Conservation (phyloP, 163 green algal genomes). For the Trebouxiophyceae sp. region DNA sequence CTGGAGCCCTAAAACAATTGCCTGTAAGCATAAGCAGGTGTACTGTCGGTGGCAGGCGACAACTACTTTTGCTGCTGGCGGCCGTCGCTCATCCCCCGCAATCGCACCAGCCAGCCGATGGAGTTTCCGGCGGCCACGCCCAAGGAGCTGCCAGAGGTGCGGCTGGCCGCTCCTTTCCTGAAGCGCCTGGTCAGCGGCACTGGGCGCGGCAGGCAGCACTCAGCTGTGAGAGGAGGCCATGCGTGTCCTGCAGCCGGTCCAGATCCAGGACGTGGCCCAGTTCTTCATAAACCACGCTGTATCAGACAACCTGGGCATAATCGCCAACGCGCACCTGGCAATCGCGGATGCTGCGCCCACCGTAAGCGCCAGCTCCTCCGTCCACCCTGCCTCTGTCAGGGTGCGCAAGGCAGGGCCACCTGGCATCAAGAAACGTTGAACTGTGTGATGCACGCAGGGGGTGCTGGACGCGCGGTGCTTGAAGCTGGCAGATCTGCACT, state of each 20-base stretch:
- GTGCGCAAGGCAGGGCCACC: no score
- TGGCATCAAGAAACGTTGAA: no score
- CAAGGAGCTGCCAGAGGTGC: neutral
- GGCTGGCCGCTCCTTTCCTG: conserved; percentile 2
- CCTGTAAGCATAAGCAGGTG: no score
- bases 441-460: no score
- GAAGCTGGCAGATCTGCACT: conserved; percentile 6
- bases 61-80: conserved; percentile 29
- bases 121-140: conserved; percentile 9
- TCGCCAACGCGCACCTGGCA: conserved; percentile 19
- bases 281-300: neutral
- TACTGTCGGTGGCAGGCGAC: no score
- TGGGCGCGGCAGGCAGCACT: no score
- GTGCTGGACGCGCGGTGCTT: conserved; percentile 7
- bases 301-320: neutral
- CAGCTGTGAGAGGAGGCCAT: no score
- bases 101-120: conserved; percentile 10
- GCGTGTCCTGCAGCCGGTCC: neutral
- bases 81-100: conserved; percentile 7
- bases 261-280: neutral
- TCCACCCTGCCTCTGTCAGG: no score
- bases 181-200: no score
- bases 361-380: neutral
- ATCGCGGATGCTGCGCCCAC: conserved; percentile 8
- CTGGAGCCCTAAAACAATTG: neutral